These are phyloP conservation scores for Filosporella fistucella DNA, from an alignment of 495 filamentous ascomycete species.

Conservation along the genomic window DNA sequence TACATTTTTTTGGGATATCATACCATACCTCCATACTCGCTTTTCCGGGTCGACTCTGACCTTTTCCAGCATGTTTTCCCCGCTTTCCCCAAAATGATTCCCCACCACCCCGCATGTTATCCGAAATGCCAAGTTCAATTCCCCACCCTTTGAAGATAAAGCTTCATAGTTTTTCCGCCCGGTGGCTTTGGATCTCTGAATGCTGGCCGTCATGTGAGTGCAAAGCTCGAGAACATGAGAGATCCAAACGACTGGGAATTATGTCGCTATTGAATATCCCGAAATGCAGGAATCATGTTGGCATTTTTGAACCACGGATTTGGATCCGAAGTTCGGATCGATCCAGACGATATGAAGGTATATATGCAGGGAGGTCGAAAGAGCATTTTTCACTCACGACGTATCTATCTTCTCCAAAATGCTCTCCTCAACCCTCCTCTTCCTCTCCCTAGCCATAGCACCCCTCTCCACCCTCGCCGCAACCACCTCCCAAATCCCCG, in stretches of 20 bases:
- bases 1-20: too few species aligned
- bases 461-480: neutral
- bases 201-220: neutral
- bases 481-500: conserved; percentile 2
- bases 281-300: too few species aligned
- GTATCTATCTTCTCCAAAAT: neutral
- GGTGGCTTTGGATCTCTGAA: neutral
- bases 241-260: neutral
- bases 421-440: conserved; percentile 7
- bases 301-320: too few species aligned
- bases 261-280: neutral
- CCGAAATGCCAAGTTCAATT: neutral
- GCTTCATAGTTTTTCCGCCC: neutral
- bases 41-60: too few species aligned
- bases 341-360: too few species aligned
- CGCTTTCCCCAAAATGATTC: too few species aligned
- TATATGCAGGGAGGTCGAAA: neutral
- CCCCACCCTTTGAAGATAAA: neutral
- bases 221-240: neutral
- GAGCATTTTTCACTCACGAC: neutral
- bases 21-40: too few species aligned
- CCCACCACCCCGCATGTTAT: conserved; percentile 1
- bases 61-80: too few species aligned
- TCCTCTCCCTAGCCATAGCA: neutral
- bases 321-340: too few species aligned